Evolutionary conservation across 331 rosid genomes (phyloP).

Genomic region (Prunus yedoensis): DNA sequence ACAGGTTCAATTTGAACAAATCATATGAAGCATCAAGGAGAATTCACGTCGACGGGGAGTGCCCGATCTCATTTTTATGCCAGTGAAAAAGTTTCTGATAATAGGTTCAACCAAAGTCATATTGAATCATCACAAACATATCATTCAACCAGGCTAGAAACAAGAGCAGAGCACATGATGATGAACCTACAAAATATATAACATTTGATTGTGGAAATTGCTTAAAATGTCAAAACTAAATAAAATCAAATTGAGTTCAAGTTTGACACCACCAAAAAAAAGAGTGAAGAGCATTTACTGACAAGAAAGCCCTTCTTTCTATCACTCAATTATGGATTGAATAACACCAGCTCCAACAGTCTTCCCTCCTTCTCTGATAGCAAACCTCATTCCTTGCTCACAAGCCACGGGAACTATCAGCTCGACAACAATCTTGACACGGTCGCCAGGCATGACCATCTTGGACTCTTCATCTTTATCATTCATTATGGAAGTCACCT

Average conservation of each 20-base stretch:
- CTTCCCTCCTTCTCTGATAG: constrained; percentile 92
- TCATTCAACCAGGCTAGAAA: constrained; percentile 34
- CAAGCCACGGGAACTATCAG: constrained; percentile 82
- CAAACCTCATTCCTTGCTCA: constrained; percentile 93
- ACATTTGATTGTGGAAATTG: constrained; percentile 33
- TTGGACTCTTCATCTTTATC: constrained; percentile 92
- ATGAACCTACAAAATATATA: constrained; percentile 53
- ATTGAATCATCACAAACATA: constrained; percentile 31
- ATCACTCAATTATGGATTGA: constrained; percentile 70
- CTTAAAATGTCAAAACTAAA: constrained; percentile 41
- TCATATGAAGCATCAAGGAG: too few relatives aligned
- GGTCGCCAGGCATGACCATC: constrained; percentile 98
- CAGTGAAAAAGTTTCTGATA: constrained; percentile 10
- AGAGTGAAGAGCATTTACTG: not conserved
- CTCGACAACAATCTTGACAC: constrained; percentile 85
- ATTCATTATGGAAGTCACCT: constrained; percentile 67
- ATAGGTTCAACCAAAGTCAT: constrained; percentile 14
- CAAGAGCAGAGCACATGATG: constrained; percentile 20
- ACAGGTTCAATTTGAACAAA: not conserved
- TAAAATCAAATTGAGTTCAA: constrained; percentile 24
- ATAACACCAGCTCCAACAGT: constrained; percentile 96
- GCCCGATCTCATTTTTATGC: not conserved
- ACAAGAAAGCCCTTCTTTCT: constrained; percentile 3
- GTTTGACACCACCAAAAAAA: constrained; percentile 34
- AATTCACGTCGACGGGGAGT: too few relatives aligned